Conservation (phyloP, 805 yeast genomes). For the Saturnispora diversa region DNA sequence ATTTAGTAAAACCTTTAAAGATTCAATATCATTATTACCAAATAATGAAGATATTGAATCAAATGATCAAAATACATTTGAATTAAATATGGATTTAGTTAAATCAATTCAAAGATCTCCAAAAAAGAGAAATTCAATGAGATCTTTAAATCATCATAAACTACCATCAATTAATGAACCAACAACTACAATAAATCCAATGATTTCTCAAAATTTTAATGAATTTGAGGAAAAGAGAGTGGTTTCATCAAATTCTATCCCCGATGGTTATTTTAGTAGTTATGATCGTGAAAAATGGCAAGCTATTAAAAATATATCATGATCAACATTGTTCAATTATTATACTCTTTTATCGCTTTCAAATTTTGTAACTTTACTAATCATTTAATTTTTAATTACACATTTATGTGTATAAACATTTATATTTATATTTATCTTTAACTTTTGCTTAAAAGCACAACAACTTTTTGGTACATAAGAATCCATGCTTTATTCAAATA, state of each 20-base stretch:
- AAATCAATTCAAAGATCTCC: conserved; percentile 26
- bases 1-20: conserved; percentile 1
- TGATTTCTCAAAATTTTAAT: not conserved
- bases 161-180: conserved; percentile 6
- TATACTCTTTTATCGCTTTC: too few species aligned
- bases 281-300: conserved; percentile 63
- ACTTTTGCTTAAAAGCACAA: not conserved
- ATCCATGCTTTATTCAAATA: conserved; percentile 21
- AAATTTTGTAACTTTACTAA: too few species aligned
- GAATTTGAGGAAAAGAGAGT: conserved; percentile 14
- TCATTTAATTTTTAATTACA: too few species aligned
- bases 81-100: conserved; percentile 24
- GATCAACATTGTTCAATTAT: not conserved
- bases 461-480: too few species aligned
- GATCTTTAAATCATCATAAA: conserved; percentile 7
- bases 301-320: conserved; percentile 33
- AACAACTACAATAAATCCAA: not conserved
- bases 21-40: conserved; percentile 1
- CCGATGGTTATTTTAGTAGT: conserved; percentile 53
- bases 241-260: conserved; percentile 33
- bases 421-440: too few species aligned
- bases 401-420: too few species aligned
- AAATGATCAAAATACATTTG: conserved; percentile 12
- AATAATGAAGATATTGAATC: not conserved
- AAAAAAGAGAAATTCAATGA: conserved; percentile 10